A percentile compares a stretch with the other conserved stretches of the same genome.
Evolutionary conservation across 2,329 filamentous ascomycete species (phyloP).

Genomic region (Ophiostoma pallidulum): DNA sequence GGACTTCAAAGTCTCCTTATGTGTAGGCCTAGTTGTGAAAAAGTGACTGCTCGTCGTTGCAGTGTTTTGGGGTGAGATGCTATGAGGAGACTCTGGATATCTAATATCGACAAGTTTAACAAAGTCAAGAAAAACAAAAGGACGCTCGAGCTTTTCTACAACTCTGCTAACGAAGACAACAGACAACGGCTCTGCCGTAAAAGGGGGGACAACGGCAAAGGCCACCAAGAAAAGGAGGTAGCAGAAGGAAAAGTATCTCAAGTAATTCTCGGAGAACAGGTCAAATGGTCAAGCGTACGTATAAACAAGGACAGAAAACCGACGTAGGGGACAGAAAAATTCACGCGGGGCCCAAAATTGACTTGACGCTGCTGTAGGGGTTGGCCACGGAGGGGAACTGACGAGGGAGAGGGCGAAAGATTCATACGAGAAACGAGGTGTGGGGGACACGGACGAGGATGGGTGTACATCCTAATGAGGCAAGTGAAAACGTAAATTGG

Average conservation of each 20-base stretch:
- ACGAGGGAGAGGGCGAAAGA: background rate
- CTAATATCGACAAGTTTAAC: too few relatives aligned
- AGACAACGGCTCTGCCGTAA: too few relatives aligned
- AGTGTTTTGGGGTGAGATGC: constrained; percentile 3
- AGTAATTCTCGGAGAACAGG: background rate
- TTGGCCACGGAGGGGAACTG: background rate
- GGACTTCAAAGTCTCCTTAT: too few relatives aligned
- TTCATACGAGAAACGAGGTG: background rate
- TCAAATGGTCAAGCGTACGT: background rate
- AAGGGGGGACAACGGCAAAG: background rate
- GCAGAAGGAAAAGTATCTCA: constrained; percentile 2
- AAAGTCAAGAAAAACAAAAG: too few relatives aligned
- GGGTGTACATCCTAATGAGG: background rate
- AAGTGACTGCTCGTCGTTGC: background rate
- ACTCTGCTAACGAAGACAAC: too few relatives aligned
- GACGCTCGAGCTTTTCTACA: too few relatives aligned
- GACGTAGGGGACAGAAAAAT: constrained; percentile 3
- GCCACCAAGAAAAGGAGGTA: background rate
- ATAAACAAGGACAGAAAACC: constrained; percentile 5
- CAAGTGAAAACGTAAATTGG: background rate
- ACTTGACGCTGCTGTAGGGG: background rate
- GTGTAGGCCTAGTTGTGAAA: too few relatives aligned
- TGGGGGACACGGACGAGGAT: constrained; percentile 3
- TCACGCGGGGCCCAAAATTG: constrained; percentile 4
- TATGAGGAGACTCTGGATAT: background rate